Conservation (phyloP, 305 asterid species). For the Solanum aculeatissimum region DNA sequence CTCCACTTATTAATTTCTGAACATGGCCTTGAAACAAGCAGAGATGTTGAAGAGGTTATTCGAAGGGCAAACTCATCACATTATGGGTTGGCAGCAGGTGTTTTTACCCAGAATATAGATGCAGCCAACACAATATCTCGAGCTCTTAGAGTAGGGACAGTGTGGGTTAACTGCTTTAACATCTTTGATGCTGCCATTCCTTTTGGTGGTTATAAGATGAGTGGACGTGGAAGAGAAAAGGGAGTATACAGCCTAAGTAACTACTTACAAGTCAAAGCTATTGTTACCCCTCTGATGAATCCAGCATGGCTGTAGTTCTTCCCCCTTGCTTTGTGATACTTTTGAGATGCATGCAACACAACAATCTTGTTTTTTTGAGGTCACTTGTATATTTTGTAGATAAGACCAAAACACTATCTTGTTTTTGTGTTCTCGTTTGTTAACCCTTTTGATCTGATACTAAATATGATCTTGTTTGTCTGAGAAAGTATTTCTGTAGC, state of each 20-base stretch:
- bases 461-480: not conserved
- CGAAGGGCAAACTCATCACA: conserved; percentile 43
- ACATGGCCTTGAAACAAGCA: conserved; percentile 7
- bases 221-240: conserved; percentile 83
- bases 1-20: not conserved
- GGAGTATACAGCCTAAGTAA: conserved; percentile 79
- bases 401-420: not conserved
- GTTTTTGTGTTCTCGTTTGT: not conserved
- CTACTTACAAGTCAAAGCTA: conserved; percentile 88
- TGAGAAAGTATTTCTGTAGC: not conserved
- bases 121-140: conserved; percentile 71
- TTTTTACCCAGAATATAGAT: conserved; percentile 58
- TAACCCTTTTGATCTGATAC: not conserved
- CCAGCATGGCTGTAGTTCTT: conserved; percentile 70
- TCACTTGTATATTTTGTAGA: not conserved
- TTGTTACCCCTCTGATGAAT: conserved; percentile 56
- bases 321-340: not conserved
- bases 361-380: not conserved
- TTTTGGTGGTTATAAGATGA: conserved; percentile 87
- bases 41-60: conserved; percentile 64
- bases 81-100: conserved; percentile 80
- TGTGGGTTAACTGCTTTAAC: conserved; percentile 70
- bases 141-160: conserved; percentile 69
- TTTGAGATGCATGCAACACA: not conserved
- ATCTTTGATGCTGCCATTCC: conserved; percentile 82